Evolutionary conservation across 495 filamentous ascomycete species (phyloP), one percentile per base, ranked within the genome.

Genomic region (Xylaria sp.): DNA sequence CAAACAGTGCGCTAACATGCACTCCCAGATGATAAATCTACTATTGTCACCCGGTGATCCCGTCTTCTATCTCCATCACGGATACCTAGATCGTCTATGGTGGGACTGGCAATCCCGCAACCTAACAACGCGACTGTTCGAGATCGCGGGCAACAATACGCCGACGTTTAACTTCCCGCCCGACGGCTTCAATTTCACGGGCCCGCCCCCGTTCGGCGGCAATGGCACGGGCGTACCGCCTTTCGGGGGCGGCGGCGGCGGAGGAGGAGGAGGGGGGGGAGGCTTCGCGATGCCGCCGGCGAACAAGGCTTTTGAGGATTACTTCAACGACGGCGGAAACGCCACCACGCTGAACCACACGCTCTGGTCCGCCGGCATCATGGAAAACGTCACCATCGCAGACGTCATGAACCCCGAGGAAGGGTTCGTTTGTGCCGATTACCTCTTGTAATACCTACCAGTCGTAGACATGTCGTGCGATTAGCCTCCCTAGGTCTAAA

Each of bases 21-120:
- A 21, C 0, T 43, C 40, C 53, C 40, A 81, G 80, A 82, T 83
- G 80, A 31, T 74, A 19, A 76, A 80, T 41, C 31, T 71, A 8
- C 58, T 72, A 55, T 44, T 74, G 24, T 76, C 73, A 52, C 80
- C 80, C 3, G 80, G 78, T 17, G 87, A 88, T 65, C 86, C 86
- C 26, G 72, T 84, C 0, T 88, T 88, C 71, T 85, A 81, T 63
- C 76, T 88, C 33, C 86, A 88, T 66, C 85, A 88, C 72, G 78
- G 79, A 11, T 84, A 82, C 74, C 75, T 88, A 5, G 86, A 88
- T 72, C 80, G 82, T 5, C 11, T 87, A 21, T 88, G 85, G 85
- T 80, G 78, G 74, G 67, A 76, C 7, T 88, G 87, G 86, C 86
- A 88, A 72, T 74, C 81, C 14, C 52, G 71, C 24, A 70, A 83